Conservation (phyloP, 768 basidiomycete species). For the Lyophyllum atratum region DNA sequence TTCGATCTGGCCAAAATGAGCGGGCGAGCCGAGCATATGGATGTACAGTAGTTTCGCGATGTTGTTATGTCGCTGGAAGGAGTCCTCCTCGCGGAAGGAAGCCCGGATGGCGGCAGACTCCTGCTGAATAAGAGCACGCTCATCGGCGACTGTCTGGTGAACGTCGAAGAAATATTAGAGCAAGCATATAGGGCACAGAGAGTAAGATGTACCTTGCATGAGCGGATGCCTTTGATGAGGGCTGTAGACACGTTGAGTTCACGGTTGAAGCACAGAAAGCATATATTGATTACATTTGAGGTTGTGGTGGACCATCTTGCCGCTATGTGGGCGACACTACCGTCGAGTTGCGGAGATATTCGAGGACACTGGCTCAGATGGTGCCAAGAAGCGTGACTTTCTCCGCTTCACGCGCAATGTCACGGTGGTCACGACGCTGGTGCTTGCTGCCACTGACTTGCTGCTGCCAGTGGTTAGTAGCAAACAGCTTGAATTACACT, state of each 20-base stretch:
- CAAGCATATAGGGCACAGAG: constrained; percentile 6
- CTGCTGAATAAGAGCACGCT: constrained; percentile 94
- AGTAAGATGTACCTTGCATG: constrained; percentile 77
- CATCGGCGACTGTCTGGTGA: constrained; percentile 92
- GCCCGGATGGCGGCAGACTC: constrained; percentile 97
- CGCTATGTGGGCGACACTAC: background rate
- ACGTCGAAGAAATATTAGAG: constrained; percentile 18
- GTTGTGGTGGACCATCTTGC: constrained; percentile 78
- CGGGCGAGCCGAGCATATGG: constrained; percentile 98
- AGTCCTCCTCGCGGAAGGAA: constrained; percentile 96
- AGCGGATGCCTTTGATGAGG: constrained; percentile 96
- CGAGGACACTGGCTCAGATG: background rate
- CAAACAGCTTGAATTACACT: no score
- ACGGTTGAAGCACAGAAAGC: background rate
- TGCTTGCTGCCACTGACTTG: no score
- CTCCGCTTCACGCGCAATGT: constrained; percentile 12
- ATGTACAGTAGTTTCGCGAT: constrained; percentile 98
- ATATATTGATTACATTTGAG: constrained; percentile 64
- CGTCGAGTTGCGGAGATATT: background rate
- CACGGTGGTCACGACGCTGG: background rate
- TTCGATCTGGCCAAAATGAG: constrained; percentile 99
- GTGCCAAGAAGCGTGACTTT: constrained; percentile 11
- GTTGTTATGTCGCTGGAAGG: constrained; percentile 93
- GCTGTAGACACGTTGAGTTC: constrained; percentile 50
- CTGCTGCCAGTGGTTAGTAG: no score